Conservation (phyloP, 1,284 basidiomycete species). For the Volvariella volvacea region DNA sequence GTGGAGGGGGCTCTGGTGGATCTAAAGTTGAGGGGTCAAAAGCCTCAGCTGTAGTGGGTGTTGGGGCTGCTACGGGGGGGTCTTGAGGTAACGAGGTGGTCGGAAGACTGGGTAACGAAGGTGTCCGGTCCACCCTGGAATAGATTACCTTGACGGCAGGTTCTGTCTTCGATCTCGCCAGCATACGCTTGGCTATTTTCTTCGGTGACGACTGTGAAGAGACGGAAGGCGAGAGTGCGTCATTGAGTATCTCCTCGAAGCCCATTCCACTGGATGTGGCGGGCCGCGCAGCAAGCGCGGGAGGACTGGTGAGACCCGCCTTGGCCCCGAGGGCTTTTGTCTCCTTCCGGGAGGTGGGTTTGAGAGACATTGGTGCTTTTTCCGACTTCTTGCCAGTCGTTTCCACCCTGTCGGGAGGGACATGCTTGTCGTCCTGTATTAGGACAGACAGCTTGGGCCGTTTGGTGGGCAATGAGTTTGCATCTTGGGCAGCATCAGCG, state of each 20-base stretch:
- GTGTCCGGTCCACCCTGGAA: slow-evolving; percentile 23
- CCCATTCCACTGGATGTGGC: slow-evolving; percentile 14
- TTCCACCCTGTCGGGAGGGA: too few species aligned
- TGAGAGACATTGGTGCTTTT: too few species aligned
- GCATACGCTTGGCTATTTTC: slow-evolving; percentile 40
- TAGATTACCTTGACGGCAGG: slow-evolving; percentile 33
- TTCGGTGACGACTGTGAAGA: slow-evolving; percentile 21
- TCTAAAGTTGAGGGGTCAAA: too few species aligned
- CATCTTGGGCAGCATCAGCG: too few species aligned
- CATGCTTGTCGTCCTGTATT: too few species aligned
- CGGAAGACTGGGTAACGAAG: slow-evolving; percentile 30
- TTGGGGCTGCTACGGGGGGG: background rate
- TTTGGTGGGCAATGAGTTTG: too few species aligned
- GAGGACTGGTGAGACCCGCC: too few species aligned
- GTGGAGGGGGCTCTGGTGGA: slow-evolving; percentile 12
- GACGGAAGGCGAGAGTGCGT: slow-evolving; percentile 17
- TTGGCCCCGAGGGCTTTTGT: too few species aligned
- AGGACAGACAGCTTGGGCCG: too few species aligned
- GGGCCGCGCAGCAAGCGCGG: too few species aligned
- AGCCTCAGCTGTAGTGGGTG: background rate
- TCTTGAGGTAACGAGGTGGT: slow-evolving; percentile 14
- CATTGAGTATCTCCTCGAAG: slow-evolving; percentile 31
- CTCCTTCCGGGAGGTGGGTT: too few species aligned
- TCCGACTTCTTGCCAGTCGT: too few species aligned
- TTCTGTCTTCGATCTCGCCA: slow-evolving; percentile 48